Conservation (phyloP, 805 yeast species). For the Saccharomycopsis oosterbeekiorum region DNA sequence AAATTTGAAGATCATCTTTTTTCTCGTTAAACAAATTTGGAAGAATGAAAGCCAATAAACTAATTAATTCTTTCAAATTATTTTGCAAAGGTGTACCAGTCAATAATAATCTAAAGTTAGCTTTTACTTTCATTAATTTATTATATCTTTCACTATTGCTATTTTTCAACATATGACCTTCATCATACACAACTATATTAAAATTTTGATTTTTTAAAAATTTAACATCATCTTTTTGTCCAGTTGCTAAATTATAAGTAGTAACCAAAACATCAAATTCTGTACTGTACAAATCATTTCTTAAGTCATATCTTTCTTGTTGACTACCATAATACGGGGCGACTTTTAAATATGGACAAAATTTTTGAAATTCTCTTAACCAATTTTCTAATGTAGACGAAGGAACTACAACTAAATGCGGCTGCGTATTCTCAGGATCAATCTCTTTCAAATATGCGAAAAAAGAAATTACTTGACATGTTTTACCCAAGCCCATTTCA, state of each 20-base stretch:
- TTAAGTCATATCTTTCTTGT: slow-evolving; percentile 72
- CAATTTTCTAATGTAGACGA: slow-evolving; percentile 95
- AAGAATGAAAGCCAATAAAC: slow-evolving; percentile 81
- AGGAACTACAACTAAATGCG: slow-evolving; percentile 92
- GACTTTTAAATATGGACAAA: slow-evolving; percentile 71
- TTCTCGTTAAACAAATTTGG: slow-evolving; percentile 76
- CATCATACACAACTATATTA: slow-evolving; percentile 89
- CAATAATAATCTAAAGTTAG: slow-evolving; percentile 72
- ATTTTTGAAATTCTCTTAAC: slow-evolving; percentile 87
- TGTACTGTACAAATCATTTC: slow-evolving; percentile 51
- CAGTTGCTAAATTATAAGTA: slow-evolving; percentile 86
- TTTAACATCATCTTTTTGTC: slow-evolving; percentile 69
- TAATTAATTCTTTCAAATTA: slow-evolving; percentile 80
- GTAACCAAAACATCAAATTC: slow-evolving; percentile 85
- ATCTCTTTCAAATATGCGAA: slow-evolving; percentile 71
- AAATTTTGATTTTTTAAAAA: slow-evolving; percentile 68
- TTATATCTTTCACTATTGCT: slow-evolving; percentile 78
- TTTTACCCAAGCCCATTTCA: slow-evolving; percentile 98
- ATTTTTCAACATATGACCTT: slow-evolving; percentile 95
- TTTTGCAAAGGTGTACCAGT: slow-evolving; percentile 98
- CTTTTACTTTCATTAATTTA: slow-evolving; percentile 76
- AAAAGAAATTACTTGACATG: slow-evolving; percentile 92
- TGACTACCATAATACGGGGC: slow-evolving; percentile 93
- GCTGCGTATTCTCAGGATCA: slow-evolving; percentile 47
- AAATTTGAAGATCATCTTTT: slow-evolving; percentile 67